Conservation (phyloP, 2,329 filamentous ascomycete genomes). For the Pestalotiopsis fici region DNA sequence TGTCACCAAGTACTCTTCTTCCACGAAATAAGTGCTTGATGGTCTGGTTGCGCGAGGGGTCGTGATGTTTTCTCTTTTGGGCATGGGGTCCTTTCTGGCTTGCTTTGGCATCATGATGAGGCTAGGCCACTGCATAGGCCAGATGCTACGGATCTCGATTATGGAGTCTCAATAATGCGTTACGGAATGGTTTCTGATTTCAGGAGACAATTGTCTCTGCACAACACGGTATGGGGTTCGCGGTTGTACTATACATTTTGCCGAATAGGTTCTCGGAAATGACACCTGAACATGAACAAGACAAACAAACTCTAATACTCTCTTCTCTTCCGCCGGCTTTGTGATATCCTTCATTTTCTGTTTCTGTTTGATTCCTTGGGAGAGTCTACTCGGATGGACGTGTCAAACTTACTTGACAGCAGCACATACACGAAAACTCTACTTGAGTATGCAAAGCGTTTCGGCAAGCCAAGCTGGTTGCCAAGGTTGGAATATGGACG, state of each 20-base stretch:
- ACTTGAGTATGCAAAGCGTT: too few species aligned
- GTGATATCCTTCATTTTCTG: not conserved
- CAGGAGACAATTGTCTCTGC: slow-evolving; percentile 69
- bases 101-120: slow-evolving; percentile 60
- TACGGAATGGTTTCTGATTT: slow-evolving; percentile 68
- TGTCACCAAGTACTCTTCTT: slow-evolving; percentile 99
- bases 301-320: not conserved
- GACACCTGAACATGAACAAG: slow-evolving; percentile 61
- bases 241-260: slow-evolving; percentile 73
- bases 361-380: not conserved
- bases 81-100: slow-evolving; percentile 40
- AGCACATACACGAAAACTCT: too few species aligned
- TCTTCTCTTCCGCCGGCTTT: not conserved
- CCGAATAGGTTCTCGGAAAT: slow-evolving; percentile 64
- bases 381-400: too few species aligned
- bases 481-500: too few species aligned
- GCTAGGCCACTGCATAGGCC: slow-evolving; percentile 37
- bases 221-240: slow-evolving; percentile 68
- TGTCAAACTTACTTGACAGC: too few species aligned
- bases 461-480: too few species aligned
- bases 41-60: slow-evolving; percentile 48
- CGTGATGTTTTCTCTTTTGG: slow-evolving; percentile 57
- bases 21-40: slow-evolving; percentile 81
- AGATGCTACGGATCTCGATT: slow-evolving; percentile 10
- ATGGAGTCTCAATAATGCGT: slow-evolving; percentile 70